A percentile compares a stretch with the other conserved stretches of the same genome.
phyloP scores from a whole-genome alignment of 257 asterid genomes.

The Solanum verrucosum region DNA sequence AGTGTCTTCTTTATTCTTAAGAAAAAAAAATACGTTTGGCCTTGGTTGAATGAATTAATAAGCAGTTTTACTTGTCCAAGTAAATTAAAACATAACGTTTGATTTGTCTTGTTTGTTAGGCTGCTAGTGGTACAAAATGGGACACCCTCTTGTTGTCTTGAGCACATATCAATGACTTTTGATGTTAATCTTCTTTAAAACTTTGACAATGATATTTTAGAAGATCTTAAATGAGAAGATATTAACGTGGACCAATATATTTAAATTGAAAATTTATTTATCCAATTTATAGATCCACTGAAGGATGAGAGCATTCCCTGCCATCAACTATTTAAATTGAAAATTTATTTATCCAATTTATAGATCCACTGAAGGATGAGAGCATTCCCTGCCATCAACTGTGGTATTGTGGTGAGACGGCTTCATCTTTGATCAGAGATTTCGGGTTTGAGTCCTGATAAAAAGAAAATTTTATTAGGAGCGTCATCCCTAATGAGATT shows the following conservation, averaged over 20 bases:
- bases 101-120: neutral
- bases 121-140: neutral
- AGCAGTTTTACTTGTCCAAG: neutral
- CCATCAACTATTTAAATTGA: neutral
- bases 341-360: neutral
- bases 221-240: neutral
- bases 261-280: neutral
- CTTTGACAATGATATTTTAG: neutral
- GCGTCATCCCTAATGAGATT: too few species aligned
- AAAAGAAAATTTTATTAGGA: too few species aligned
- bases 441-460: fast-evolving
- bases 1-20: neutral
- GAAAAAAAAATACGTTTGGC: neutral
- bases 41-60: neutral
- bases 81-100: neutral
- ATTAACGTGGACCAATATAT: neutral
- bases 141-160: neutral
- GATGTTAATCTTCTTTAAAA: neutral
- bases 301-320: neutral
- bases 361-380: neutral
- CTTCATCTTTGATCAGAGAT: too few species aligned
- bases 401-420: too few species aligned
- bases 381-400: too few species aligned
- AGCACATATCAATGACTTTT: neutral
- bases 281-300: neutral